Base-by-base conservation (phyloP, 2,329 filamentous ascomycete genomes). In the Pseudonectria foliicola region DNA sequence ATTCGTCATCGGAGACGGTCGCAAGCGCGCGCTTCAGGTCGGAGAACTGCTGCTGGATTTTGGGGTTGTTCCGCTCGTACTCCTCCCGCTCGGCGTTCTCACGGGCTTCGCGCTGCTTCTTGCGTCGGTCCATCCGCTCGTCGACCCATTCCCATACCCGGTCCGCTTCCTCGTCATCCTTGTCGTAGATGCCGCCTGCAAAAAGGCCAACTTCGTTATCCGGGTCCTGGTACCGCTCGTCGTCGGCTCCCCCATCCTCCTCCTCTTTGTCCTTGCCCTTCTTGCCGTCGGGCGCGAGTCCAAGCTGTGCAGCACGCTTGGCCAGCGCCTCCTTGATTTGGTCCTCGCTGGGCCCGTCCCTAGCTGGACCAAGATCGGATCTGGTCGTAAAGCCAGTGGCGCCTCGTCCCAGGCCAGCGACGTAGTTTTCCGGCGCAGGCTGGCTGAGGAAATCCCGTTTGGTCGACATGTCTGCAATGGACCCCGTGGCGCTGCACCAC, bases 301-400 rank as follows among this genome's bases (percentile, higher is more conserved):
- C 90, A 40, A 96, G 75, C 55, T 85, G 79, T 38, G 86, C 85
- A 7, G 92, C 90, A 52, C 93, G 82, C 64, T 95, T 95, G 31
- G 89, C 89, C 50, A 98, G 82, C 43, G 87, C 89, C 61, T 95
- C 92, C 62, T 96, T 95, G 66, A 98, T 95, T 65, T 96, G 90
- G 59, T 98, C 92, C 53, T 95, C 90, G 42, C 85, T 95, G 31
- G 92, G 92, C 12, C 92, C 92, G 67, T 95, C 90, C 53, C 90
- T 78, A 39, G 90, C 90, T 33, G 93, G 92, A 38, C 93, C 92
- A 38, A 98, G 72, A 73, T 98, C 92, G 38, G 90, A 96, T 54
- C 93, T 80, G 27, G 92, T 98, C 12, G 92, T 96, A 67, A 98
- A 98, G 41, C 93, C 92, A 7, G 92, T 98, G 14, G 93, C 93